These are phyloP conservation scores for Chamaecrista fasciculata DNA, from an alignment of 306 rosid species.

Conservation along the genomic window DNA sequence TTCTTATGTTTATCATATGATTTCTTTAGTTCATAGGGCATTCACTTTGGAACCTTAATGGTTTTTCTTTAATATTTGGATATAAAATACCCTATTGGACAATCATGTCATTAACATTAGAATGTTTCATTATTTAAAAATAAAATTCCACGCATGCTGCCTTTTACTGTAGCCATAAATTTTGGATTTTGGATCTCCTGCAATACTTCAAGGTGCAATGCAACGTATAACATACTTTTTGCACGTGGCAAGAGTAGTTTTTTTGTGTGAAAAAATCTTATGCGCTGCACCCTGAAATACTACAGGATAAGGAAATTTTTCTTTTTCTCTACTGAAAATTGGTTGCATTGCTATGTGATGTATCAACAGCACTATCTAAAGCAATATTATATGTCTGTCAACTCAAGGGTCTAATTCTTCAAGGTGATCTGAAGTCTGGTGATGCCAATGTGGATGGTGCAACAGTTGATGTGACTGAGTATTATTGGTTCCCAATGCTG, in stretches of 20 bases:
- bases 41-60: background rate
- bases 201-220: too few species aligned
- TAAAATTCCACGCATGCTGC: too few species aligned
- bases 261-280: too few species aligned
- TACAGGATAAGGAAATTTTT: background rate
- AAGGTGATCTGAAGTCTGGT: constrained; percentile 84
- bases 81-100: background rate
- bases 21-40: constrained; percentile 7
- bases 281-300: too few species aligned
- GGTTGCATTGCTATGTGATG: background rate
- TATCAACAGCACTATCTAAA: background rate
- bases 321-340: background rate
- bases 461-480: constrained; percentile 72
- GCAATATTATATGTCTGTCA: constrained; percentile 23
- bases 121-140: too few species aligned
- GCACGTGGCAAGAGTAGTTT: too few species aligned
- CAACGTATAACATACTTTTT: too few species aligned
- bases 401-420: constrained; percentile 81
- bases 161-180: too few species aligned
- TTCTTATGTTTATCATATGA: background rate
- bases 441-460: constrained; percentile 52
- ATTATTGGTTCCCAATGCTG: constrained; percentile 98
- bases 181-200: too few species aligned
- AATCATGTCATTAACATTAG: too few species aligned
- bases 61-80: background rate